Evolutionary conservation across 768 basidiomycete species (phyloP), one percentile per base, ranked within the genome.

Genomic region (Pleurotus eryngii): DNA sequence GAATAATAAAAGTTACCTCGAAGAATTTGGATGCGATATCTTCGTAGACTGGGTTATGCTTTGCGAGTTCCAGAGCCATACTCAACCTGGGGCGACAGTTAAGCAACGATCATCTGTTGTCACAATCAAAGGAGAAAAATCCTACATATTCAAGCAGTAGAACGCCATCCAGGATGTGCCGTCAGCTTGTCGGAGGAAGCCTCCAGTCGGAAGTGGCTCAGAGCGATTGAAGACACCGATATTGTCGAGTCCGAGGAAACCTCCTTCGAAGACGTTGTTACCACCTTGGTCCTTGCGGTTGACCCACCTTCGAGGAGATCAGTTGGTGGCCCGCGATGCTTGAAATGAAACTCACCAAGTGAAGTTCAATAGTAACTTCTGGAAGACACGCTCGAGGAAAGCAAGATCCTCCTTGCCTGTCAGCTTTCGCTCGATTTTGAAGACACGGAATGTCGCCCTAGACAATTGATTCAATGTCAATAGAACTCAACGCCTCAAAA

Each of bases 81-180:
- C 90, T 96, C 70, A 99, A 73, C 93, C 92, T 95, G 57, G 8
- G 9, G 12, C 15, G 27, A 57, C 55, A 22, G 5, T 39, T 51
- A 30, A 49, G 57, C 60, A 60, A 17, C 38, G n/a, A 14, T 43
- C 47, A 17, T 42, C 17, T n/a, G 26, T 42, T 35, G 11, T 11
- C 30, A 35, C 30, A 35, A 35, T 4, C 2, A 35, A 9, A 11
- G 30, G 12, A 8, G 50, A 43, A 38, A 35, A 7, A 26, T 64
- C 84, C 63, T 59, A 92, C 97, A 98, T 98, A 67, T 97, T 97
- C 57, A 98, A 73, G 63, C 89, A 94, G 72, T 96, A 99, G 76
- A 98, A 99, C 30, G 95, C 97, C 97, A 99, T 99, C 97, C 97
- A 99, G 0, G 96, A 93, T 5, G 97, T 99, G 7, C 96, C 96